Percentiles rank a stretch among this genome's conserved stretches.
Evolutionary conservation across 768 basidiomycete species (phyloP).

Genomic region (Clathrus columnatus): DNA sequence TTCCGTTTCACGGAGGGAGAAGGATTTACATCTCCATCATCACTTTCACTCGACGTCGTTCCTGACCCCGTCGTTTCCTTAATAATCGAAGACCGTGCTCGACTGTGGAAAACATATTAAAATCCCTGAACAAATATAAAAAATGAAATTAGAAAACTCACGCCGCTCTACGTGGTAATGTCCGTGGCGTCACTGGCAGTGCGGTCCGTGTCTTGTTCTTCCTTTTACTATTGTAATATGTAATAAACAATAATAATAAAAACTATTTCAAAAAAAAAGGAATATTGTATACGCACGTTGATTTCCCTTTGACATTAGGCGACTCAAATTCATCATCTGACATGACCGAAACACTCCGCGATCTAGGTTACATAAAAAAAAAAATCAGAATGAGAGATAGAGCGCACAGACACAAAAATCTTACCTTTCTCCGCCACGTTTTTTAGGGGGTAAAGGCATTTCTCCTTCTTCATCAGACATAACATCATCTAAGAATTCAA

Average conservation of each 20-base stretch:
- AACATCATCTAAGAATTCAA: slow-evolving; percentile 65
- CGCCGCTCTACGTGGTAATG: slow-evolving; percentile 9
- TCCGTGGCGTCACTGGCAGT: slow-evolving; percentile 4
- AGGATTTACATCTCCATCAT: not conserved
- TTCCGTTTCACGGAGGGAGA: slow-evolving; percentile 9
- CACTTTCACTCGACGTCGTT: not conserved
- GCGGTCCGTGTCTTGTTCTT: not conserved
- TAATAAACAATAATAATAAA: not conserved
- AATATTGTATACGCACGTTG: not conserved
- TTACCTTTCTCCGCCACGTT: not conserved
- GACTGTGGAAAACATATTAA: not conserved
- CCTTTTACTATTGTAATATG: not conserved
- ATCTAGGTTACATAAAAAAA: too few species aligned
- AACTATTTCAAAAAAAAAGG: too few species aligned
- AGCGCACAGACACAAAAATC: too few species aligned
- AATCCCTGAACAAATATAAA: not conserved
- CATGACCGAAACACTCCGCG: slow-evolving; percentile 1
- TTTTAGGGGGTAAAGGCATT: slow-evolving; percentile 25
- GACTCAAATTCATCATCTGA: slow-evolving; percentile 7
- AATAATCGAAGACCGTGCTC: slow-evolving; percentile 5
- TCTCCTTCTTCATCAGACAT: slow-evolving; percentile 50
- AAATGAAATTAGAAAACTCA: not conserved
- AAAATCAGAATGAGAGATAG: too few species aligned
- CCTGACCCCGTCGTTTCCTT: not conserved
- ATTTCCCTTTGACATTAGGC: slow-evolving; percentile 2